phyloP scores from a whole-genome alignment of 2,329 filamentous ascomycete species.

The Aspergillus glaucus region DNA sequence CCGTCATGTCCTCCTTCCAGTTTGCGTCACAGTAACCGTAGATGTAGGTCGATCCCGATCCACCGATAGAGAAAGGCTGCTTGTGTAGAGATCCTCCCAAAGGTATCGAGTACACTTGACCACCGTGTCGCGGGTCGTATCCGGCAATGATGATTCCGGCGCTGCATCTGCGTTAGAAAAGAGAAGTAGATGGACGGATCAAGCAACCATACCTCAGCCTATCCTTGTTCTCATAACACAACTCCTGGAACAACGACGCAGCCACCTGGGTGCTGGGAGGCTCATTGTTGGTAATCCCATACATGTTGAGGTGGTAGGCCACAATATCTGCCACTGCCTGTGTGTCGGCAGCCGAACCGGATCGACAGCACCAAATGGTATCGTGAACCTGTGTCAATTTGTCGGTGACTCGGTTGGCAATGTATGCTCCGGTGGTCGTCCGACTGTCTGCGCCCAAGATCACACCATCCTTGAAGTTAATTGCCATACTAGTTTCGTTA shows the following conservation, averaged over 20 bases:
- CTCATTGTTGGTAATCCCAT: constrained; percentile 83
- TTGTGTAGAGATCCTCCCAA: constrained; percentile 96
- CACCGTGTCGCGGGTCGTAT: constrained; percentile 89
- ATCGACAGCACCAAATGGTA: constrained; percentile 99
- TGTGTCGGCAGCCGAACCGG: constrained; percentile 93
- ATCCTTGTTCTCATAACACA: constrained; percentile 98
- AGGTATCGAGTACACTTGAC: constrained; percentile 95
- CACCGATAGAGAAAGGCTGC: constrained; percentile 90
- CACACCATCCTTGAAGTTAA: constrained; percentile 97
- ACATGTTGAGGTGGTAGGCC: constrained; percentile 90
- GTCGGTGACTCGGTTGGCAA: constrained; percentile 97
- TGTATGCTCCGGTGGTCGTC: constrained; percentile 96
- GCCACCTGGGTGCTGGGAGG: constrained; percentile 90
- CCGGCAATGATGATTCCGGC: constrained; percentile 98
- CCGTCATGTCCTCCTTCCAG: constrained; percentile 92
- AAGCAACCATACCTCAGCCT: constrained; percentile 62
- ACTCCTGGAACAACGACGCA: constrained; percentile 92
- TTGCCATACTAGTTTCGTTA: constrained; percentile 70
- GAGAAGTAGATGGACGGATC: neutral
- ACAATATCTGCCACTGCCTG: constrained; percentile 98
- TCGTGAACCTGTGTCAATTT: constrained; percentile 98
- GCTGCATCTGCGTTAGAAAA: constrained; percentile 41
- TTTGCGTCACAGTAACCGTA: constrained; percentile 97
- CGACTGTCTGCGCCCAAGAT: constrained; percentile 95
- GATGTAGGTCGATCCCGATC: constrained; percentile 97